Conservation (phyloP, 306 rosid species). For the Vigna radiata region DNA sequence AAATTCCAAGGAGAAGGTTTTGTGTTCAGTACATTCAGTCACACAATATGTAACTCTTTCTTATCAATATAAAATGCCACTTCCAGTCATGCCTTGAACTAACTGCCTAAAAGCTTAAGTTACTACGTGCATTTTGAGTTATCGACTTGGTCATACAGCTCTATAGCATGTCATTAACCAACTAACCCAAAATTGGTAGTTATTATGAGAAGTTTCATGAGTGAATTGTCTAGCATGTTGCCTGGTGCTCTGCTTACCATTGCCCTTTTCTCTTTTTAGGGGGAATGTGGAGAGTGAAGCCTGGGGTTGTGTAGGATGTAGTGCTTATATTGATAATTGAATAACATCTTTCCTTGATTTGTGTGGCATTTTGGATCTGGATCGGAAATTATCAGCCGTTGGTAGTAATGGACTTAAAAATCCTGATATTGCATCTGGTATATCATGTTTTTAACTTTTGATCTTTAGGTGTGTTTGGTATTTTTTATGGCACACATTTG, state of each 20-base stretch:
- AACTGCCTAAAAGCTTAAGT: not conserved
- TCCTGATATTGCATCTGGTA: constrained; percentile 11
- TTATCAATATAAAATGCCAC: not conserved
- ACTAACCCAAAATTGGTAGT: too few species aligned
- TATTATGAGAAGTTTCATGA: not conserved
- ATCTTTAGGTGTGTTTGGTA: not conserved
- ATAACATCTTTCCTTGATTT: not conserved
- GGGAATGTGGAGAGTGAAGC: not conserved
- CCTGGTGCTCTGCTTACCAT: too few species aligned
- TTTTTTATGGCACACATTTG: not conserved
- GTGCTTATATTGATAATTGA: constrained; percentile 25
- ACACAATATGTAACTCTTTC: constrained; percentile 13
- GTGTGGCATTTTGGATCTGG: constrained; percentile 24
- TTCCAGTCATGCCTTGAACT: not conserved
- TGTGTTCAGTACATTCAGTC: constrained; percentile 5
- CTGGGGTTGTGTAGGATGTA: constrained; percentile 26
- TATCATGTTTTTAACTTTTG: constrained; percentile 15
- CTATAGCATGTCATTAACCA: too few species aligned
- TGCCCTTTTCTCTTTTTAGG: too few species aligned
- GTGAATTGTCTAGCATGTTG: too few species aligned
- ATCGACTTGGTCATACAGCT: too few species aligned
- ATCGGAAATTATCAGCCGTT: constrained; percentile 23
- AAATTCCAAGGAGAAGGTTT: not conserved
- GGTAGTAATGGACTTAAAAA: constrained; percentile 15
- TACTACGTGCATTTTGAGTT: not conserved